Evolutionary conservation across 2,329 filamentous ascomycete genomes (phyloP), one percentile per base, ranked within the genome.

Genomic region (Sclerotinia spermophila): DNA sequence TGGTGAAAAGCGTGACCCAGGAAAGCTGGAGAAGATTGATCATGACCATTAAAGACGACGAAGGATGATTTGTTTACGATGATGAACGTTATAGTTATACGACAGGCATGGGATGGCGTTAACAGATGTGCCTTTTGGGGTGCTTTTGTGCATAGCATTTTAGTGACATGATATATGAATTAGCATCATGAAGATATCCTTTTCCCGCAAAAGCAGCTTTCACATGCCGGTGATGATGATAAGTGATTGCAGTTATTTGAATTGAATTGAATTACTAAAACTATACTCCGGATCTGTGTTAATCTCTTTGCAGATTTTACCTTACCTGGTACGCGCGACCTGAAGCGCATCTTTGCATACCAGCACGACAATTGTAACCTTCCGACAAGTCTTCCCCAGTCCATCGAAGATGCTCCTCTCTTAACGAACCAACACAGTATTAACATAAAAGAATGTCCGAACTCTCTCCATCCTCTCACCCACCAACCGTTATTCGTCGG

Each of bases 11-110:
- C 87, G 94, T 72, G 92, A 96, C 71, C 93, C 94, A 88, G 95
- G 94, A 75, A 97, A 96, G 85, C 83, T 99, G 75, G 93, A 98
- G 86, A 98, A 98, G 88, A 88, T 97, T 79, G 93, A 90, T 21
- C 91, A 96, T 76, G 90, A 92, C 79, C 81, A 83, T 40, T 88
- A 89, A 68, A 86, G 90, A 73, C 67, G 68, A 65, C 48, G 69
- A 68, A 58, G 53, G 10, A 69, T 69, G 56, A 62, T 61, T 48
- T 61, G 30, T 69, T 70, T 66, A 70, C 48, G n/a, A 70, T 66
- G 60, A n/a, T 58, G 60, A 66, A 38, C 40, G 44, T 45, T 56
- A 59, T 24, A 55, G 48, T 69, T 68, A 59, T 33, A 66, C 27
- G 24, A 68, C 44, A 56, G 53, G 62, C 64, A 70, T 70, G 64